Evolutionary conservation across 345 rosid genomes (phyloP).

Genomic region (Euclidium syriacum): DNA sequence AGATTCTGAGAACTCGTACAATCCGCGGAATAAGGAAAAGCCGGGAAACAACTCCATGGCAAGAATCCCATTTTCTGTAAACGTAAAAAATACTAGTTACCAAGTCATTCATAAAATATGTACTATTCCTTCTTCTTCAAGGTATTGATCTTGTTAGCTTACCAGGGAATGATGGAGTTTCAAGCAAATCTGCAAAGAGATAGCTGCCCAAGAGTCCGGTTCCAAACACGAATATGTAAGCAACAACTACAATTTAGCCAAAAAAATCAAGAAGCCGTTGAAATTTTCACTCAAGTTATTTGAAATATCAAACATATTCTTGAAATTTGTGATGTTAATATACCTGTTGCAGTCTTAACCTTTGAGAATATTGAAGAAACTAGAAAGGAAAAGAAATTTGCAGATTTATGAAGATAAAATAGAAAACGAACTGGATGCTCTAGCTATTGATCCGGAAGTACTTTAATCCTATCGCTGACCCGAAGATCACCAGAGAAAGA

Average conservation of each 20-base stretch:
- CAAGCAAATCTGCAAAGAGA: conserved; percentile 56
- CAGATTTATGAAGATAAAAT: conserved; percentile 66
- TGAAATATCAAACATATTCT: neutral
- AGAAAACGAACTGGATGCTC: conserved; percentile 63
- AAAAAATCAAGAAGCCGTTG: neutral
- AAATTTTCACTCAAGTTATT: neutral
- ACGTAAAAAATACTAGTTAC: neutral
- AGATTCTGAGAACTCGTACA: conserved; percentile 66
- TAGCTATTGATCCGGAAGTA: conserved; percentile 71
- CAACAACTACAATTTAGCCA: conserved; percentile 71
- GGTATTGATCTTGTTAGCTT: too few species aligned
- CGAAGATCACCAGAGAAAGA: conserved; percentile 63
- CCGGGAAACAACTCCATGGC: conserved; percentile 82
- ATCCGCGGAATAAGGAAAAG: conserved; percentile 71
- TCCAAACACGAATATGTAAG: conserved; percentile 67
- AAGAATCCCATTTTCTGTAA: conserved; percentile 55
- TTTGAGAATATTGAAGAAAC: conserved; percentile 60
- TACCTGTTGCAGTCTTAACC: conserved; percentile 88
- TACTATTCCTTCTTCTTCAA: too few species aligned
- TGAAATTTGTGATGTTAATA: neutral
- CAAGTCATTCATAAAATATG: neutral
- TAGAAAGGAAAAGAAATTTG: conserved; percentile 74
- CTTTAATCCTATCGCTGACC: conserved; percentile 72
- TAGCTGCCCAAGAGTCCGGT: conserved; percentile 75
- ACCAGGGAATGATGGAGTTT: conserved; percentile 76